Evolutionary conservation across 192 early-diverging fungal species (phyloP).

Genomic region (Backusella circina): DNA sequence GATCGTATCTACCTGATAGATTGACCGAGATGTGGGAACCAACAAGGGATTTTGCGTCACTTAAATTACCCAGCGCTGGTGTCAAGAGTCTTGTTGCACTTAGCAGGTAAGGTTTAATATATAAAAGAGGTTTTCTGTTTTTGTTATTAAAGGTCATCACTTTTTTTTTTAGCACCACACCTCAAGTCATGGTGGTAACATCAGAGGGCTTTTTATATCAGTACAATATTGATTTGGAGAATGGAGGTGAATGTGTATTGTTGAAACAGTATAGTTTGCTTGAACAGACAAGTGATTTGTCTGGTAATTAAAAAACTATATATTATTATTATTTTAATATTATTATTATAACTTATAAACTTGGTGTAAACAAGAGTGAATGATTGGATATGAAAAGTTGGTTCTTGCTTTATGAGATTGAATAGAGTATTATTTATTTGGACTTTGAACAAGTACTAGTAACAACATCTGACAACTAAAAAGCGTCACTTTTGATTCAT

Average conservation of each 20-base stretch:
- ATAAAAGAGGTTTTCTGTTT: not conserved
- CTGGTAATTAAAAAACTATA: not conserved
- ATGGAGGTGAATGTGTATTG: conserved; percentile 85
- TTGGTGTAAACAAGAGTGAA: no score
- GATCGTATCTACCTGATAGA: conserved; percentile 82
- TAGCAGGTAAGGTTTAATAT: conserved; percentile 48
- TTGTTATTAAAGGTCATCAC: not conserved
- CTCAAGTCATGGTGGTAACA: conserved; percentile 88
- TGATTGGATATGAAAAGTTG: no score
- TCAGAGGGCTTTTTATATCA: conserved; percentile 89
- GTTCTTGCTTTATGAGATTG: no score
- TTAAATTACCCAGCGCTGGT: conserved; percentile 79
- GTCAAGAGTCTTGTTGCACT: conserved; percentile 75
- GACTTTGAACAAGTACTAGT: no score
- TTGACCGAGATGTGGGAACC: conserved; percentile 96
- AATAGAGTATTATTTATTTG: no score
- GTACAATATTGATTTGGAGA: conserved; percentile 83
- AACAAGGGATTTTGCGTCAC: conserved; percentile 88
- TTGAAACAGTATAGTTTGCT: conserved; percentile 67
- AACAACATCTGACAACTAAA: no score
- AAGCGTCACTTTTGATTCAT: no score
- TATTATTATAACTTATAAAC: not conserved
- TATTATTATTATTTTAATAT: not conserved
- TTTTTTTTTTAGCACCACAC: conserved; percentile 47
- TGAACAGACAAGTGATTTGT: not conserved